Evolutionary conservation across 805 yeast species (phyloP), one percentile per base, ranked within the genome.

Genomic region (Myxozyma nipponensis): DNA sequence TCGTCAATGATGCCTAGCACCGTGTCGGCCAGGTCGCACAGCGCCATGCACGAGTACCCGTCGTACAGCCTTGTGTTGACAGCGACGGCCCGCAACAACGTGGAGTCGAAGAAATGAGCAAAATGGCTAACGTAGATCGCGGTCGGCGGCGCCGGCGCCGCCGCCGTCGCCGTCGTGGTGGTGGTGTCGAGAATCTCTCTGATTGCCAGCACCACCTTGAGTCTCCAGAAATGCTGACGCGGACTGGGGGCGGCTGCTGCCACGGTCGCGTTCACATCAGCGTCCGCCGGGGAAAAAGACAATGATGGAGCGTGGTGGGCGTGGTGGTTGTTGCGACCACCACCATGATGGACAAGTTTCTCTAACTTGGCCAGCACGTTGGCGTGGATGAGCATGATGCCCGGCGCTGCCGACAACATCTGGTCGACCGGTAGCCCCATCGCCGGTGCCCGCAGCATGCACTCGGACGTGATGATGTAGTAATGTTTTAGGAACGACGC

Each of bases 401-500:
- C 71, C 1, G 71, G 71, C 0, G 66, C 56, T 3, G 61, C 56
- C 9, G 58, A 24, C 26, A 60, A 55, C 15, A 60, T 48, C 9
- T 54, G 51, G 4, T 49, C 56, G 46, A 47, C 58, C 15, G 58
- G 56, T 41, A 37, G 46, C 17, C 63, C 49, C 25, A 56, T 59
- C 13, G 60, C 57, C 24, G 55, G 45, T 4, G 61, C 63, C 15
- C 15, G 19, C 28, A 32, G 46, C 24, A 30, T 39, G 42, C 39
- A 52, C 28, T 44, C 59, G 10, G 71, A 58, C 10, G 67, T 62
- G 15, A 71, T 57, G 10, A 63, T 43, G 47, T 70, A 71, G 46
- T 67, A 65, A 55, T 72, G 76, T 57, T 69, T 71, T 39, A 72
- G 52, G 49, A 72, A 72, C n/a, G 75, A 65, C 26, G 66, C 62